Base-by-base conservation (phyloP, 176 grass and related monocot species). In the Phragmites australis region DNA sequence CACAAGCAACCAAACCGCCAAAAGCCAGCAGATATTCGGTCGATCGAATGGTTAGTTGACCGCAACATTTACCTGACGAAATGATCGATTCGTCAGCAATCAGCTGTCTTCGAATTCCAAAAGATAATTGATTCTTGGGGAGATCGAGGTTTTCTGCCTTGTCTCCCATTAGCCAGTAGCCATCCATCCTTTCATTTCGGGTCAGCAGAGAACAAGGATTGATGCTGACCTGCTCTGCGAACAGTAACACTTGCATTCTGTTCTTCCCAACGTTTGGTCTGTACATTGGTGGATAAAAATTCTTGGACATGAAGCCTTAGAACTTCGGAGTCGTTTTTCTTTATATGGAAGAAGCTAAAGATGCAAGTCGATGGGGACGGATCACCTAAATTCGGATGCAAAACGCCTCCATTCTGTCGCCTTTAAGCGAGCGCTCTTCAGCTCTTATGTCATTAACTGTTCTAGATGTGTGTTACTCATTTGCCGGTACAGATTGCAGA, bases 281-380 rank as follows among this genome's bases (percentile, higher is more conserved):
- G n/a, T n/a, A n/a, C n/a, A n/a, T n/a, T n/a, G n/a, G n/a, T n/a
- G n/a, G n/a, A n/a, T n/a, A n/a, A n/a, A n/a, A n/a, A n/a, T n/a
- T n/a, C n/a, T 27, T 57, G 59, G 39, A 9, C 12, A 40, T 49
- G 60, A 79, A 78, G 29, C 40, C 51, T 13, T 16, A 5, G n/a
- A 57, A 65, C 19, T 63, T 58, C 21, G 29, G n/a, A 42, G 34
- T 10, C 25, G 12, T 69, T 62, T 27, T 41, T 22, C 76, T 81
- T 75, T 68, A 48, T n/a, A n/a, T 63, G 70, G 4, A 34, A 63
- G 41, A 81, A 47, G 63, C 76, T 70, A 84, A 79, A 58, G 45
- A 30, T 16, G 64, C 9, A 26, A 29, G 11, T 22, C 18, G 81
- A 85, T 11, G 71, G 40, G 37, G 77, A 85, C 55, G 40, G 70